A percentile compares a stretch with the other conserved stretches of the same genome.
These are phyloP conservation scores for Hypericum androsaemum DNA, from an alignment of 345 rosid genomes.

Conservation along the genomic window DNA sequence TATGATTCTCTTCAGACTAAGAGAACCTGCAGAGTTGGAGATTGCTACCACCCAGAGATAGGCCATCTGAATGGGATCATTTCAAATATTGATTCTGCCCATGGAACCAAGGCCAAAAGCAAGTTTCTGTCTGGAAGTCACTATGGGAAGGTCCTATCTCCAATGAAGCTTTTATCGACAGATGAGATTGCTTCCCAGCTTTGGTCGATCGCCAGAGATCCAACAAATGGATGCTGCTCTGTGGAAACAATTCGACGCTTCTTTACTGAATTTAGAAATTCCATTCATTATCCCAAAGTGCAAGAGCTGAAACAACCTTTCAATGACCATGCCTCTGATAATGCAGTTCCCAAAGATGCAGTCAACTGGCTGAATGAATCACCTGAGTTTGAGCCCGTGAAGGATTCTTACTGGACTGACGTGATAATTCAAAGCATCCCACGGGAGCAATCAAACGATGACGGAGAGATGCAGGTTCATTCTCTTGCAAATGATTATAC, in stretches of 20 bases:
- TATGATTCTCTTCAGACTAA: conserved; percentile 21
- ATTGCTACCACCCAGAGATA: conserved; percentile 29
- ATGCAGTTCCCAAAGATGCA: conserved; percentile 21
- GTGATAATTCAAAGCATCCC: conserved; percentile 12
- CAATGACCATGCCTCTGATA: conserved; percentile 15
- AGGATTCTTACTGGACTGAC: conserved; percentile 25
- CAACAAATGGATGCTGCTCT: conserved; percentile 20
- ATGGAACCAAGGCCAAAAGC: conserved; percentile 5
- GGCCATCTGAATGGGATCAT: conserved; percentile 16
- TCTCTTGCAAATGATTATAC: conserved; percentile 11
- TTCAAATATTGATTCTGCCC: conserved; percentile 14
- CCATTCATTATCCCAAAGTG: conserved; percentile 16
- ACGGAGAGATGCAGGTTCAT: conserved; percentile 16
- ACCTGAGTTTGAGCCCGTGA: conserved; percentile 14
- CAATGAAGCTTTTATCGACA: conserved; percentile 21
- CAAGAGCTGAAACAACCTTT: conserved; percentile 11
- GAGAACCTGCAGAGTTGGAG: conserved; percentile 31
- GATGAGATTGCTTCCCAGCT: conserved; percentile 28
- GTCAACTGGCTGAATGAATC: conserved; percentile 12
- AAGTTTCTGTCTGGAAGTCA: conserved; percentile 19
- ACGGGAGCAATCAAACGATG: conserved; percentile 22
- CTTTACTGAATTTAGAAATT: conserved; percentile 34
- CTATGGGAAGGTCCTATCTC: conserved; percentile 10
- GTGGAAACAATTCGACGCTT: conserved; percentile 20
- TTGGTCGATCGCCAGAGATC: conserved; percentile 26